Conservation (phyloP, 176 grass and related monocot genomes). For the Tillandsia leiboldiana region DNA sequence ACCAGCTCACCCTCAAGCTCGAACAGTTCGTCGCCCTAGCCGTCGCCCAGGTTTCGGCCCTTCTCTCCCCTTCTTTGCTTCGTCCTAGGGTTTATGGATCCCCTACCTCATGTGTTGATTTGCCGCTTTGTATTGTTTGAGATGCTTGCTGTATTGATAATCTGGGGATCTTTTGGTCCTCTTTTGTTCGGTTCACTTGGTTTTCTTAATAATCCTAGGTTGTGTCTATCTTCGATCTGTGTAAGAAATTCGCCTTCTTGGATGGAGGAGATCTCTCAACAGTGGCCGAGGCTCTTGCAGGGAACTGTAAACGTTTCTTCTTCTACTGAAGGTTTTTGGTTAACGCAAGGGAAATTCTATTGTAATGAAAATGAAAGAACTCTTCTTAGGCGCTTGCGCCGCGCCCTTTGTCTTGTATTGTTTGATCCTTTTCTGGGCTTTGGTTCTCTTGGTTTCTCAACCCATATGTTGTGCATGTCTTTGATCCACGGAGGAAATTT, state of each 20-base stretch:
- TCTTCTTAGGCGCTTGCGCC: too few species aligned
- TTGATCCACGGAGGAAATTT: neutral
- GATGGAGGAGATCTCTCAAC: too few species aligned
- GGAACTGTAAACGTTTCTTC: too few species aligned
- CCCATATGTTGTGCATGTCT: neutral
- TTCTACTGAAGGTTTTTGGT: too few species aligned
- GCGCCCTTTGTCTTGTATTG: too few species aligned
- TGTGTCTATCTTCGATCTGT: too few species aligned
- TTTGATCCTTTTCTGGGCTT: too few species aligned
- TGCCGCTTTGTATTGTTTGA: neutral
- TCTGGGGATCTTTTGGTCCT: neutral
- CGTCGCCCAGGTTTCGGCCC: slow-evolving; percentile 40
- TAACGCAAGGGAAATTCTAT: too few species aligned
- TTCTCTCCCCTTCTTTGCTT: neutral
- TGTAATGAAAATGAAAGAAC: too few species aligned
- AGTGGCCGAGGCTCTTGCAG: too few species aligned
- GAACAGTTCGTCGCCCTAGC: slow-evolving; percentile 82
- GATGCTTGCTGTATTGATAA: neutral
- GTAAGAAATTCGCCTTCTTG: too few species aligned
- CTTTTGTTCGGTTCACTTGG: neutral
- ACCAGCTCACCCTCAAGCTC: slow-evolving; percentile 94
- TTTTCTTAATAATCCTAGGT: too few species aligned
- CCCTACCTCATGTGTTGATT: slow-evolving; percentile 6
- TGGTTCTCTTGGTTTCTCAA: neutral
- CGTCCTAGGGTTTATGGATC: slow-evolving; percentile 15